These are phyloP conservation scores for Stenocarpella maydis DNA, from an alignment of 2,329 filamentous ascomycete genomes.

Conservation along the genomic window DNA sequence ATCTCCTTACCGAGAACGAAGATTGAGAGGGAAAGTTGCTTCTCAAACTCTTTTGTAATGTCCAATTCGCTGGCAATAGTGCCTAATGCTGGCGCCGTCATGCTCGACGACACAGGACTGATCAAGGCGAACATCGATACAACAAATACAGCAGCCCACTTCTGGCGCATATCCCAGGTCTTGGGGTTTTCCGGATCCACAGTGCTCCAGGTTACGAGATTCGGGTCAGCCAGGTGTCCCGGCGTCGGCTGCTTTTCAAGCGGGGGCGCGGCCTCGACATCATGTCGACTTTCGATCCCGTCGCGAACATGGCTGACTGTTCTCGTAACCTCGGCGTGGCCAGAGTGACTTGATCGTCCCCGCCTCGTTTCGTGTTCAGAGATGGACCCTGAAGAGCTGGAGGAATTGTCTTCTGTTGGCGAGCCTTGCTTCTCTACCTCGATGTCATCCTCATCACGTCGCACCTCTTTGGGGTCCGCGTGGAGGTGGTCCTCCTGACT, in stretches of 20 bases:
- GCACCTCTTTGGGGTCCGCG: background rate
- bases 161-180: constrained; percentile 36
- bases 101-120: constrained; percentile 59
- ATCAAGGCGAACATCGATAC: constrained; percentile 61
- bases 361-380: constrained; percentile 1
- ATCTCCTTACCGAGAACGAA: constrained; percentile 52
- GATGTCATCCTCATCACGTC: background rate
- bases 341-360: background rate
- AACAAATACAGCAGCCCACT: constrained; percentile 37
- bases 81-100: constrained; percentile 46
- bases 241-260: constrained; percentile 32
- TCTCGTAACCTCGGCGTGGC: constrained; percentile 40
- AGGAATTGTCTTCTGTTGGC: constrained; percentile 2
- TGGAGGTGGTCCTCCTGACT: background rate
- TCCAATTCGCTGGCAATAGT: constrained; percentile 52
- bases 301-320: constrained; percentile 51
- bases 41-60: constrained; percentile 49
- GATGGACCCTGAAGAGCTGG: background rate
- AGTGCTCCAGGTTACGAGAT: constrained; percentile 37
- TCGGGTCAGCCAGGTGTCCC: constrained; percentile 26
- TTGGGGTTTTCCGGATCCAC: constrained; percentile 40
- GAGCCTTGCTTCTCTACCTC: constrained; percentile 16
- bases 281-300: constrained; percentile 49
- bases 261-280: constrained; percentile 45
- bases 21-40: constrained; percentile 57